Conservation (phyloP, 768 basidiomycete species). For the Calocera cornea region DNA sequence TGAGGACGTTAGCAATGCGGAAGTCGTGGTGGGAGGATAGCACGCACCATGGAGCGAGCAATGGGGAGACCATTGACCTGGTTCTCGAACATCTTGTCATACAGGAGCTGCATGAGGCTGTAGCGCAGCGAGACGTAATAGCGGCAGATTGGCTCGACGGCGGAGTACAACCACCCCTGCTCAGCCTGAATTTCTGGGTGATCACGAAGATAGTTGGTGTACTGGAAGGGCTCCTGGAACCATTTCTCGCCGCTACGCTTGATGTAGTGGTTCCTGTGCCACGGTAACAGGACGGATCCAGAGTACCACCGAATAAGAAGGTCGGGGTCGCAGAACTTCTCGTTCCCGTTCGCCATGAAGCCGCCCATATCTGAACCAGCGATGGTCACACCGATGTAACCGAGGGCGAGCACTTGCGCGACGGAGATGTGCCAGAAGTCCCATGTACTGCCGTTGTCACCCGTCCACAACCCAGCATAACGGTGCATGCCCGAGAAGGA, state of each 20-base stretch:
- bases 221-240: constrained; percentile 2
- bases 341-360: background rate
- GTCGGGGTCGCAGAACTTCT: constrained; percentile 1
- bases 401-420: constrained; percentile 4
- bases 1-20: background rate
- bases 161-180: background rate
- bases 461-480: background rate
- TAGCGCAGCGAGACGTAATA: background rate
- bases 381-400: constrained; percentile 1
- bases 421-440: constrained; percentile 6
- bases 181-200: background rate
- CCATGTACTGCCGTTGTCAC: background rate
- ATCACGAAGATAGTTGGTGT: background rate
- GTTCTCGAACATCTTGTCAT: constrained; percentile 4
- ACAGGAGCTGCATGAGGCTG: background rate
- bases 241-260: constrained; percentile 1
- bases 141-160: background rate
- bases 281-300: background rate
- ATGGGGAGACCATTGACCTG: background rate
- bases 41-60: background rate
- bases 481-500: background rate
- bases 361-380: constrained; percentile 1
- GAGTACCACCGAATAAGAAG: background rate
- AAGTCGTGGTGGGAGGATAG: background rate
- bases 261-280: constrained; percentile 3